Evolutionary conservation across 495 filamentous ascomycete genomes (phyloP).

Genomic region (Letharia lupina): DNA sequence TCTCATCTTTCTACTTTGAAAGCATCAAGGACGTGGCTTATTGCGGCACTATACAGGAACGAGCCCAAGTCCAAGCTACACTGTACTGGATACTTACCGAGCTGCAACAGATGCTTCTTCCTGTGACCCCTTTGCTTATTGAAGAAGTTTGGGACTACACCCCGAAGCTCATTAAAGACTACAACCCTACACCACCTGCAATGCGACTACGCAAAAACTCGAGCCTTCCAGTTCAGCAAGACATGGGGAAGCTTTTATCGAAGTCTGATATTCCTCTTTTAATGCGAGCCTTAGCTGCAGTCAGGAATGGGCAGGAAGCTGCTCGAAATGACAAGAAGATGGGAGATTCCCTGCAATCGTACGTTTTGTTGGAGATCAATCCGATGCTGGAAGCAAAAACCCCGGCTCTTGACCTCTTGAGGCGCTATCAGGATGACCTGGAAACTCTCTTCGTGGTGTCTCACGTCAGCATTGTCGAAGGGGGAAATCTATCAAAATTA

Average conservation of each 20-base stretch:
- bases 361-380: conserved; percentile 11
- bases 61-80: conserved; percentile 54
- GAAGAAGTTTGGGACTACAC: conserved; percentile 81
- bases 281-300: conserved; percentile 45
- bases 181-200: conserved; percentile 37
- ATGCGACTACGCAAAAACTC: conserved; percentile 28
- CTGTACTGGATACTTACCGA: conserved; percentile 60
- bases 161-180: conserved; percentile 52
- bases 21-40: conserved; percentile 81
- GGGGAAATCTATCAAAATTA: conserved; percentile 28
- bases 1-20: conserved; percentile 93
- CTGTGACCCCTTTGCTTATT: conserved; percentile 74
- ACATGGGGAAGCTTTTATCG: conserved; percentile 28
- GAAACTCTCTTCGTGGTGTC: conserved; percentile 72
- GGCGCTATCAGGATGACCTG: conserved; percentile 51
- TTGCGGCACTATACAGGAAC: conserved; percentile 44
- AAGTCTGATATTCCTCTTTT: conserved; percentile 50
- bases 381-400: conserved; percentile 15
- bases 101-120: conserved; percentile 67
- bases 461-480: conserved; percentile 44
- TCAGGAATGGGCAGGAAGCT: conserved; percentile 63
- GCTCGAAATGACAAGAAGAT: conserved; percentile 32
- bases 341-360: conserved; percentile 19
- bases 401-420: conserved; percentile 32
- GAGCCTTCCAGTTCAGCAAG: conserved; percentile 30